Base-by-base conservation (phyloP, 352 stramenopile genomes). In the Bremia lactucae region DNA sequence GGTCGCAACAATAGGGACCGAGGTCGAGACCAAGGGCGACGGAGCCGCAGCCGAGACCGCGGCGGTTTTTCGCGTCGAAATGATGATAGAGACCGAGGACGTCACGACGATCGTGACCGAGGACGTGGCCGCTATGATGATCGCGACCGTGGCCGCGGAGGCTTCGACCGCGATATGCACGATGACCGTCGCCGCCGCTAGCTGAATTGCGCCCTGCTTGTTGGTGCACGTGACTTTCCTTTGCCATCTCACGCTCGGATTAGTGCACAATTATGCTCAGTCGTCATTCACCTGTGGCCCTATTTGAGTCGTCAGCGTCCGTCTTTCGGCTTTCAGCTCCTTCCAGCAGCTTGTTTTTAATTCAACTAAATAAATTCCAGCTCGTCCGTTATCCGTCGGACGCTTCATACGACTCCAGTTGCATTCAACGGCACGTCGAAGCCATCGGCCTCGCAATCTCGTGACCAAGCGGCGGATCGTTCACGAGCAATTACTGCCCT, bases 351-450 rank as follows among this genome's bases (percentile, higher is more conserved):
- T 75, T 78, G 61, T 69, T 51, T 72, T 73, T 71, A 71, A 50
- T 20, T 52, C 57, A 71, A 69, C 59, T 70, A 74, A 76, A 78
- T 78, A 78, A 71, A 78, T 59, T 48, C 53, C 46, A 72, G 60
- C 62, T 61, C 62, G 62, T 69, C 59, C 55, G 54, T 64, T 68
- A 61, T 68, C 55, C 57, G 38, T 59, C 52, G 49, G 33, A 49
- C 49, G 46, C 49, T 40, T 19, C 50, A 23, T 52, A 52, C 63
- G 46, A 65, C 54, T 47, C 26, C 43, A 34, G 39, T 49, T 50
- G 42, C 43, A 36, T 6, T 46, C 29, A 35, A 42, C 39, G 58
- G 34, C 47, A 25, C 51, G 58, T 52, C 55, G 57, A 57, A 10
- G 47, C 2, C 50, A 44, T 28, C 44, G 33, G 53, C 22, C 50